A percentile compares a stretch with the other conserved stretches of the same genome.
These are phyloP conservation scores for Epichloe uncinata DNA, from an alignment of 2,329 filamentous ascomycete genomes.

Conservation along the genomic window DNA sequence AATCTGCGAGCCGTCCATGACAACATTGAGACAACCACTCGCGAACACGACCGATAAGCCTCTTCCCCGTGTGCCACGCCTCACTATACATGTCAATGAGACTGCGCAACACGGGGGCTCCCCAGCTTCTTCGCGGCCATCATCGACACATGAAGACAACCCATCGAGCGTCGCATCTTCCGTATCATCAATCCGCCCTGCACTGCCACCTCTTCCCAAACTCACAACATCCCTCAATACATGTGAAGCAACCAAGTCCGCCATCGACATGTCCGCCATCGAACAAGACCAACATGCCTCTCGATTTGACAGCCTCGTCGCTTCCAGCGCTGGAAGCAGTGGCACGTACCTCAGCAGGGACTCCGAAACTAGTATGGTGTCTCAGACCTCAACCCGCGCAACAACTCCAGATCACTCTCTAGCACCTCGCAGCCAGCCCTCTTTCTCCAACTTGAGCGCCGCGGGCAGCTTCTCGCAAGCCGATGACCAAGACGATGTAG, in stretches of 20 bases:
- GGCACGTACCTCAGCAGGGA: conserved; percentile 69
- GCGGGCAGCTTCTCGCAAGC: conserved; percentile 51
- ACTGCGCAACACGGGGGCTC: conserved; percentile 18
- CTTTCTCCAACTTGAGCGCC: conserved; percentile 54
- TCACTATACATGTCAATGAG: conserved; percentile 27
- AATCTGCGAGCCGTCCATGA: conserved; percentile 22
- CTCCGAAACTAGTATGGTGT: conserved; percentile 68
- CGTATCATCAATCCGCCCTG: conserved; percentile 32
- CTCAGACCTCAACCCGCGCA: conserved; percentile 72
- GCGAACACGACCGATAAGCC: conserved; percentile 48
- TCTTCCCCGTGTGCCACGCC: conserved; percentile 50
- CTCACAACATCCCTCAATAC: conserved; percentile 37
- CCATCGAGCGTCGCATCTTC: conserved; percentile 31
- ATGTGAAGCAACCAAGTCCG: conserved; percentile 30
- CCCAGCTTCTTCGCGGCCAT: conserved; percentile 27
- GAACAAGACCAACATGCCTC: conserved; percentile 40
- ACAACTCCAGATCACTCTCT: conserved; percentile 64
- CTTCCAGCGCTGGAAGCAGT: conserved; percentile 64
- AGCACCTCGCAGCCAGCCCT: conserved; percentile 44
- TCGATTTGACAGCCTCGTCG: conserved; percentile 56
- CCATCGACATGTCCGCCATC: conserved; percentile 29
- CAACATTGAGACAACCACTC: conserved; percentile 20
- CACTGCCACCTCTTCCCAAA: conserved; percentile 43
- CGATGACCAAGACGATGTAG: conserved; percentile 67
- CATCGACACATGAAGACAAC: conserved; percentile 28